phyloP scores from a whole-genome alignment of 2,329 filamentous ascomycete genomes.

The Hymenoscyphus linearis region DNA sequence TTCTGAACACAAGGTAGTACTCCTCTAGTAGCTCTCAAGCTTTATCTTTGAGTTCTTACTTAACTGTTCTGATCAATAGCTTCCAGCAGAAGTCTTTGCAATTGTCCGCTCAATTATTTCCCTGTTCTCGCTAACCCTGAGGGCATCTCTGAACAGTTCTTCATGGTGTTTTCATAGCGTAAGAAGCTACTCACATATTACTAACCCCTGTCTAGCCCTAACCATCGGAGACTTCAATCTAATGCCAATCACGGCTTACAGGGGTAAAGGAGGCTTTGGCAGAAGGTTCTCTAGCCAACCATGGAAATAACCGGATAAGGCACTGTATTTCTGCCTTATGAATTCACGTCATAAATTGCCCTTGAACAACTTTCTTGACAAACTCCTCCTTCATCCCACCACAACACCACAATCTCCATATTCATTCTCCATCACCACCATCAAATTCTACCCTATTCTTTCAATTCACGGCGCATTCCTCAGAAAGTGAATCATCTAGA shows the following conservation, averaged over 20 bases:
- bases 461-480: neutral
- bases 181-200: neutral
- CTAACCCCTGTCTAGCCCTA: neutral
- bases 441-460: neutral
- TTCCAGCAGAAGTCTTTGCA: neutral
- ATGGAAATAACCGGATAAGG: too few species aligned
- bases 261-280: neutral
- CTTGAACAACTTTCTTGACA: neutral
- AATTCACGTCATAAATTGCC: neutral
- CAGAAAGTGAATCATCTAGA: neutral
- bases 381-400: neutral
- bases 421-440: neutral
- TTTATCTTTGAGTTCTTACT: neutral
- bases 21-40: neutral
- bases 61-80: neutral
- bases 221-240: neutral
- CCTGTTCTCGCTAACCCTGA: neutral
- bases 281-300: neutral
- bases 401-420: neutral
- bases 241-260: neutral
- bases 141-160: neutral
- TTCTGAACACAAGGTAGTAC: neutral
- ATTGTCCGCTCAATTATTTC: neutral
- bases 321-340: neutral
- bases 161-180: neutral